Percentiles rank a stretch among this genome's conserved stretches.
These are phyloP conservation scores for Acanthochlamys bracteata DNA, from an alignment of 106 monocot species.

Conservation along the genomic window DNA sequence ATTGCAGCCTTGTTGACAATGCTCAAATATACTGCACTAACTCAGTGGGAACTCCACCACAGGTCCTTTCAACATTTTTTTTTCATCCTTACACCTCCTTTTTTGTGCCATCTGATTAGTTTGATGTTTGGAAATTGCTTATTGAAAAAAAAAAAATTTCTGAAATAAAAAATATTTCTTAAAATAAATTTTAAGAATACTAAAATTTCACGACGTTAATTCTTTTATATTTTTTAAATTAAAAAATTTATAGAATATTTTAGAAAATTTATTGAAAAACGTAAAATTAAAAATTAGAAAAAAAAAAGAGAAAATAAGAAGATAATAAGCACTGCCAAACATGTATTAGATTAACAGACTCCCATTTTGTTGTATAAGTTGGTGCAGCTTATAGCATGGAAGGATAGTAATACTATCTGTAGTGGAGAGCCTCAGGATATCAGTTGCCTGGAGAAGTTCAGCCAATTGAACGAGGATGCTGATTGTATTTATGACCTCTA, in stretches of 20 bases:
- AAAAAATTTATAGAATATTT: too few species aligned
- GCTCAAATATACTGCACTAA: conserved; percentile 79
- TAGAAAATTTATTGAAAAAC: too few species aligned
- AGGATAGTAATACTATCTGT: conserved; percentile 46
- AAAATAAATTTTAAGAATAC: too few species aligned
- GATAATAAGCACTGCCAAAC: too few species aligned
- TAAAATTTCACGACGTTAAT: too few species aligned
- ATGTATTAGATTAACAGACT: background rate
- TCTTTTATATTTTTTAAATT: too few species aligned
- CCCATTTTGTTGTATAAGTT: background rate
- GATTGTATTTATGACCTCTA: conserved; percentile 57
- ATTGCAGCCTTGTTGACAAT: conserved; percentile 73
- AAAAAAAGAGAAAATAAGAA: too few species aligned
- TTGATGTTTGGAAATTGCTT: too few species aligned
- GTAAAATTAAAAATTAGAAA: too few species aligned
- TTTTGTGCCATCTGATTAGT: too few species aligned
- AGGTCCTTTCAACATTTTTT: conserved; percentile 27
- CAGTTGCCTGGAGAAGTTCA: conserved; percentile 35
- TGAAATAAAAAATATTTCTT: too few species aligned
- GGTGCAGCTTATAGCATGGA: conserved; percentile 77
- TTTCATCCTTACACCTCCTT: background rate
- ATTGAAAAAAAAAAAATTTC: too few species aligned
- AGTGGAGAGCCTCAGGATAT: conserved; percentile 52
- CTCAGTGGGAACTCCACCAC: conserved; percentile 40
- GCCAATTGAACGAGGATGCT: conserved; percentile 59